Percentiles rank a stretch among this genome's conserved stretches.
These are phyloP conservation scores for Davidsoniella australis DNA, from an alignment of 2,329 filamentous ascomycete species.

Conservation along the genomic window DNA sequence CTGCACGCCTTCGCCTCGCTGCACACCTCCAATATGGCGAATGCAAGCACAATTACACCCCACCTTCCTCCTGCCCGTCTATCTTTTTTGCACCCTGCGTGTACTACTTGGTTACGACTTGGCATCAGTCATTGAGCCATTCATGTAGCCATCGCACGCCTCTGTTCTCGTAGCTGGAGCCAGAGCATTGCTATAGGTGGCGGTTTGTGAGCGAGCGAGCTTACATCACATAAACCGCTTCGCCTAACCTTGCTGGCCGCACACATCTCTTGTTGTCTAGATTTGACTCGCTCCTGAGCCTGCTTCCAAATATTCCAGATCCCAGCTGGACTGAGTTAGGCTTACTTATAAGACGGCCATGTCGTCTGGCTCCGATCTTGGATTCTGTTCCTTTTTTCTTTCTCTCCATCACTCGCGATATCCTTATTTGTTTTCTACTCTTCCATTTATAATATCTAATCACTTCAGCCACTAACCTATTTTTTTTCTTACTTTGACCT, in stretches of 20 bases:
- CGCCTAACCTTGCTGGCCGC: no score
- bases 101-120: neutral
- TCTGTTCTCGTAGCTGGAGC: neutral
- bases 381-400: neutral
- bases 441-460: neutral
- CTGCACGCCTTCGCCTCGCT: no score
- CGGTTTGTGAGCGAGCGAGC: no score
- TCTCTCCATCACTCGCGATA: neutral
- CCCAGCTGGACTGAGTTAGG: no score
- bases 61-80: no score
- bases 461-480: neutral
- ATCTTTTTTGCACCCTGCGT: slow-evolving; percentile 2
- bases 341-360: neutral
- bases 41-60: no score
- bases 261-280: no score
- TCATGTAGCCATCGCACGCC: slow-evolving; percentile 4
- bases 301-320: no score
- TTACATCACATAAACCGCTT: no score
- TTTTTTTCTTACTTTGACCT: neutral
- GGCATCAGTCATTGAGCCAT: neutral
- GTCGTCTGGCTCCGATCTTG: neutral
- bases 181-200: neutral
- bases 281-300: no score
- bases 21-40: no score
- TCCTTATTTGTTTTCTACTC: neutral